Percentiles rank a stretch among this genome's conserved stretches.
phyloP scores from a whole-genome alignment of 768 basidiomycete species.

The Phaeotremella skinneri region DNA sequence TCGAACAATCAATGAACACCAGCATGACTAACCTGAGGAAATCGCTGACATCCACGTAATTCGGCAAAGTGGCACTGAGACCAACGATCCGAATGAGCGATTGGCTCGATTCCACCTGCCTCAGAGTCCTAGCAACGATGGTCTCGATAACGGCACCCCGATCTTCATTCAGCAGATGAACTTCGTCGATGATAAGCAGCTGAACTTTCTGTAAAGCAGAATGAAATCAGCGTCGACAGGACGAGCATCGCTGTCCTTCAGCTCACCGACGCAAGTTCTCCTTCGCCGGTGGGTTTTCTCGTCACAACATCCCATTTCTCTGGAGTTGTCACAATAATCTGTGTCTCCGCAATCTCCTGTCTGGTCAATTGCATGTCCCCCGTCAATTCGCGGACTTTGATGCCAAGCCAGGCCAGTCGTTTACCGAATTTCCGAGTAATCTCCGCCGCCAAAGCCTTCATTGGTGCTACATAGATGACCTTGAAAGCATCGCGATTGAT shows the following conservation, averaged over 20 bases:
- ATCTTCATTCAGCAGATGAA: constrained; percentile 94
- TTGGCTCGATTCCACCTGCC: constrained; percentile 95
- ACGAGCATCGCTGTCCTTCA: neutral
- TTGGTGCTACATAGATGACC: constrained; percentile 97
- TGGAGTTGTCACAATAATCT: constrained; percentile 97
- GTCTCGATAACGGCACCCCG: constrained; percentile 98
- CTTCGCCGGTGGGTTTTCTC: constrained; percentile 92
- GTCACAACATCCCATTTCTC: constrained; percentile 99
- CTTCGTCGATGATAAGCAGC: constrained; percentile 94
- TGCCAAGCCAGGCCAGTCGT: constrained; percentile 80
- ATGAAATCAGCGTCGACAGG: constrained; percentile 9
- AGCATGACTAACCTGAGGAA: constrained; percentile 69
- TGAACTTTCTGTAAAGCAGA: constrained; percentile 67
- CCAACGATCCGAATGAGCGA: constrained; percentile 95
- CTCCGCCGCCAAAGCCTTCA: constrained; percentile 96
- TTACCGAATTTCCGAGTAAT: constrained; percentile 90
- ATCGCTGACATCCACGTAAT: constrained; percentile 93
- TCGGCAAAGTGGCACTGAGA: constrained; percentile 88
- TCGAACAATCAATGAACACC: no score
- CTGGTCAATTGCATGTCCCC: constrained; percentile 98
- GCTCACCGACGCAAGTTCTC: constrained; percentile 85
- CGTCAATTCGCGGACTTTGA: constrained; percentile 85
- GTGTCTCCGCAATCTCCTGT: constrained; percentile 88
- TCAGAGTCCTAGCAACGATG: constrained; percentile 90
- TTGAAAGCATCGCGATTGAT: constrained; percentile 79